A percentile compares a stretch with the other conserved stretches of the same genome.
These are phyloP conservation scores for Calonectria pseudoreteaudii DNA, from an alignment of 2,329 filamentous ascomycete species.

Conservation along the genomic window DNA sequence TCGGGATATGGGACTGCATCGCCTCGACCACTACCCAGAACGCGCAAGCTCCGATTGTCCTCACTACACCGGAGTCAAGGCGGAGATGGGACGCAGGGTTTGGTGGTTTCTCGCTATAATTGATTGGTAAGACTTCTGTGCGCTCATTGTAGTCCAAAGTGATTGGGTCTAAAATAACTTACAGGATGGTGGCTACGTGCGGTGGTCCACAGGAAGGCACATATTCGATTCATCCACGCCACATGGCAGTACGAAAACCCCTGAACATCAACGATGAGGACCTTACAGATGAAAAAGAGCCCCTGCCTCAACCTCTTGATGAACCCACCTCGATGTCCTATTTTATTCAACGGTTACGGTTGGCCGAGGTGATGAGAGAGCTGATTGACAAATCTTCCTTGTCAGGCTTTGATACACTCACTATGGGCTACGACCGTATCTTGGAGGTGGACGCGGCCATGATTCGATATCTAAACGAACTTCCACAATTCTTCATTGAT, in stretches of 20 bases:
- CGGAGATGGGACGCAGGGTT: constrained; percentile 54
- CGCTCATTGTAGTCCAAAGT: background rate
- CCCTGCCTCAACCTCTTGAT: constrained; percentile 43
- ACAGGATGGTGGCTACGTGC: constrained; percentile 52
- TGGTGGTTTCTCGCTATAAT: constrained; percentile 58
- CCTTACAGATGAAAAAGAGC: constrained; percentile 42
- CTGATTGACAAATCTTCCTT: constrained; percentile 49
- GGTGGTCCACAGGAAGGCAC: constrained; percentile 49
- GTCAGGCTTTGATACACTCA: constrained; percentile 41
- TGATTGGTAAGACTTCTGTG: constrained; percentile 49
- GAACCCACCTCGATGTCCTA: constrained; percentile 51
- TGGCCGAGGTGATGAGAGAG: constrained; percentile 51
- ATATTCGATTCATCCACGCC: constrained; percentile 51
- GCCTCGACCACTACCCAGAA: constrained; percentile 49
- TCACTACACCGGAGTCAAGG: constrained; percentile 40
- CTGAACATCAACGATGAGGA: constrained; percentile 54
- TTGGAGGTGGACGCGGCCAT: constrained; percentile 48
- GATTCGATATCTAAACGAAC: constrained; percentile 43
- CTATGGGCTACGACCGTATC: constrained; percentile 47
- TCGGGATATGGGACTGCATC: constrained; percentile 50
- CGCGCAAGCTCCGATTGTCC: constrained; percentile 27
- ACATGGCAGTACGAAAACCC: constrained; percentile 54
- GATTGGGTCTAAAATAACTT: background rate
- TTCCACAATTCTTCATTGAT: constrained; percentile 44
- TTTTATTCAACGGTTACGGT: constrained; percentile 51